Base-by-base conservation (phyloP, 1,284 basidiomycete species). In the Pterulicium gracile region DNA sequence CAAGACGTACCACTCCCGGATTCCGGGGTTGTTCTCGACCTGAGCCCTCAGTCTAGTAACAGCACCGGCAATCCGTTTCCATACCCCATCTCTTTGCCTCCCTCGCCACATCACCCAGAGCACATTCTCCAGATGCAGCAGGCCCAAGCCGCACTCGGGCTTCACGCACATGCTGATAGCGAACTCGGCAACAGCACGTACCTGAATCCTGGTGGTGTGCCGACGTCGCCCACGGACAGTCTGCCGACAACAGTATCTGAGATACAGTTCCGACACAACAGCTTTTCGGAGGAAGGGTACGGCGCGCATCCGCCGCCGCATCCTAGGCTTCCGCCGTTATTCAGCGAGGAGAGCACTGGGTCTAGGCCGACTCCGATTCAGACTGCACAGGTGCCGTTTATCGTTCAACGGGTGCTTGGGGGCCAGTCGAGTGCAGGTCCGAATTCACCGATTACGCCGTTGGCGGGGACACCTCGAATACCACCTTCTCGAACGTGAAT, bases 161-260 rank as follows among this genome's bases (percentile, higher is more conserved):
- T 43, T 19, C 22, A 34, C 41, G 40, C 35, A 40, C 47, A 53
- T 49, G 43, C 44, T 43, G 35, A 45, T 49, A 15, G n/a, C n/a
- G n/a, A n/a, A n/a, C n/a, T n/a, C 13, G 40, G 18, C 44, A 47
- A 41, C 46, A 49, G 27, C 45, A 34, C 43, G 57, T 36, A 54
- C 55, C 27, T 49, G 52, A 23, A 58, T 51, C 46, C 59, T 47
- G 52, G 44, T 47, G 52, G 44, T 50, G 54, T 56, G 39, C 53
- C 52, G 15, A 62, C 60, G 23, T 81, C 81, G 7, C 81, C 80
- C 17, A 78, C 79, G 0, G 79, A 83, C 43, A 83, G 80, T 45
- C 64, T 82, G 45, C 79, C 81, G 1, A 65, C 77, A 53, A 78
- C 81, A n/a, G 70, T 81, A 32, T 80, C 79, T 1, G 81, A 83